phyloP scores from a whole-genome alignment of 1,284 basidiomycete genomes.

The Heterobasidion irregulare region DNA sequence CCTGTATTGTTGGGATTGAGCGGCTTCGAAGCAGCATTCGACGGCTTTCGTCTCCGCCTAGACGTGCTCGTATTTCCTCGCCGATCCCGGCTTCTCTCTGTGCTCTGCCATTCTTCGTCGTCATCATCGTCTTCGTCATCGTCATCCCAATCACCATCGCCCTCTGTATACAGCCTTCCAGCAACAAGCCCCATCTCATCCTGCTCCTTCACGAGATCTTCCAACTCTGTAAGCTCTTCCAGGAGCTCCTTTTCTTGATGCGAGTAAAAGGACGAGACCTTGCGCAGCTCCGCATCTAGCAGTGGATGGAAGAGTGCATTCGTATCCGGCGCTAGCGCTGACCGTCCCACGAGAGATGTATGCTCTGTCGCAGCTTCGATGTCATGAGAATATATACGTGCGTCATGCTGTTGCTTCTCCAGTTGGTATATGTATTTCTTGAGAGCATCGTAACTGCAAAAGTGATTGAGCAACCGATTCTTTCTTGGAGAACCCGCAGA shows the following conservation, averaged over 20 bases:
- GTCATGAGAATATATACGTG: conserved; percentile 39
- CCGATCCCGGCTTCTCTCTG: conserved; percentile 12
- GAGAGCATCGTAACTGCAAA: conserved; percentile 68
- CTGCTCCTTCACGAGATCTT: conserved; percentile 56
- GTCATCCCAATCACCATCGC: conserved; percentile 54
- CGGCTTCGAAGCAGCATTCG: conserved; percentile 7
- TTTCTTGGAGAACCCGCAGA: background rate
- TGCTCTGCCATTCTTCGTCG: conserved; percentile 26
- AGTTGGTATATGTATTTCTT: conserved; percentile 85
- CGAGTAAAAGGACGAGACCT: conserved; percentile 80
- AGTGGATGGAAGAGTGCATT: conserved; percentile 65
- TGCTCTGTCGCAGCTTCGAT: conserved; percentile 53
- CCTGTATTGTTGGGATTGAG: background rate
- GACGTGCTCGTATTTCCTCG: conserved; percentile 6
- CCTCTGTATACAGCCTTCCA: conserved; percentile 32
- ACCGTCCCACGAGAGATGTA: conserved; percentile 40
- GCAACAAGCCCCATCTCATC: conserved; percentile 58
- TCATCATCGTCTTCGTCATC: conserved; percentile 63
- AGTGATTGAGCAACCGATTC: background rate
- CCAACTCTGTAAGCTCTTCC: conserved; percentile 54
- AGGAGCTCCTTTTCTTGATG: conserved; percentile 68
- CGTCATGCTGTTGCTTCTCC: conserved; percentile 59
- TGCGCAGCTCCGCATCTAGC: conserved; percentile 78
- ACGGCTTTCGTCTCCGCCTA: conserved; percentile 8
- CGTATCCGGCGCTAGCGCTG: conserved; percentile 24